Conservation (phyloP, 768 basidiomycete genomes). For the Termitomyces sp. region DNA sequence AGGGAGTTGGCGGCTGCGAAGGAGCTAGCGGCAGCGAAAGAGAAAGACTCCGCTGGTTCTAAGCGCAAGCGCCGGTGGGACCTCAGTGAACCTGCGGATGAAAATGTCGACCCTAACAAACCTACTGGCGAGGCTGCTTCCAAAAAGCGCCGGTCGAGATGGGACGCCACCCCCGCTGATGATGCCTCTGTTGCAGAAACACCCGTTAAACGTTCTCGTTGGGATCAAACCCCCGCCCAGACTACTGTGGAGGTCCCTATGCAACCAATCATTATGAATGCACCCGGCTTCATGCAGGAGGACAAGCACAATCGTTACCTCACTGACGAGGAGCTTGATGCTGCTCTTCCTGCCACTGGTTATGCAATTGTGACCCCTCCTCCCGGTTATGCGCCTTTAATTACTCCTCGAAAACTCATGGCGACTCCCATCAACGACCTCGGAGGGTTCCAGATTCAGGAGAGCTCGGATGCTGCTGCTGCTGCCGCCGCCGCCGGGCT, state of each 20-base stretch:
- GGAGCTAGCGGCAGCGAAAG: conserved; percentile 31
- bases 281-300: conserved; percentile 82
- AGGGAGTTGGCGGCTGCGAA: conserved; percentile 61
- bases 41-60: conserved; percentile 39
- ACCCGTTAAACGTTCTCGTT: conserved; percentile 82
- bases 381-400: conserved; percentile 83
- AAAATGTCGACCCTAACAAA: conserved; percentile 63
- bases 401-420: conserved; percentile 61
- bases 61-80: conserved; percentile 87
- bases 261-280: conserved; percentile 85
- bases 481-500: conserved; percentile 88
- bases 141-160: conserved; percentile 91
- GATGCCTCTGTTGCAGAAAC: conserved; percentile 61
- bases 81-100: conserved; percentile 56
- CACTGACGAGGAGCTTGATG: conserved; percentile 93
- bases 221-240: conserved; percentile 91
- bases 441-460: conserved; percentile 95
- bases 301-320: conserved; percentile 97
- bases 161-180: conserved; percentile 90
- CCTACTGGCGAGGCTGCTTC: conserved; percentile 67
- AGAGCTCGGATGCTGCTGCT: conserved; percentile 88
- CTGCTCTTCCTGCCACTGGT: conserved; percentile 80
- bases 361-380: conserved; percentile 94
- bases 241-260: conserved; percentile 57
- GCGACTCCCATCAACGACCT: conserved; percentile 52